These are phyloP conservation scores for Cadophora gregata DNA, from an alignment of 2,329 filamentous ascomycete species.

Conservation along the genomic window DNA sequence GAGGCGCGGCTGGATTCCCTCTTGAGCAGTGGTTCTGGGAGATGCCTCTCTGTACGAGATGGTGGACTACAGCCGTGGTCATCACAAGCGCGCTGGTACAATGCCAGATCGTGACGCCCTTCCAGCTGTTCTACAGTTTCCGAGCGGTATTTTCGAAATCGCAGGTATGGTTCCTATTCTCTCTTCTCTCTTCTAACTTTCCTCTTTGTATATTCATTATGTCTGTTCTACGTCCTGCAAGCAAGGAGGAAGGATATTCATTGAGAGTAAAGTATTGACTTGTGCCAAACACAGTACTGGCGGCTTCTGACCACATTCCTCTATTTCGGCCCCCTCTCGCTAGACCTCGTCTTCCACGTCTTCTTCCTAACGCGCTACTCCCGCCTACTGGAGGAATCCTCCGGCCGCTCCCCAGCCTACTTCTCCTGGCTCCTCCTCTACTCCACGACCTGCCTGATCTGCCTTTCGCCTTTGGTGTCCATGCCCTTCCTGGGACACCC, in stretches of 20 bases:
- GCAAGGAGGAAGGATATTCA: background rate
- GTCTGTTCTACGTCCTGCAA: background rate
- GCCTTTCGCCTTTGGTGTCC: conserved; percentile 83
- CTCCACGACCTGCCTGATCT: conserved; percentile 77
- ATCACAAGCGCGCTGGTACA: conserved; percentile 88
- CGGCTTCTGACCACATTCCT: conserved; percentile 94
- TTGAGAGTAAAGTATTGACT: background rate
- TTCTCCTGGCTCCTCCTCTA: conserved; percentile 96
- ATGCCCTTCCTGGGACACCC: conserved; percentile 96
- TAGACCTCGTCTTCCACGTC: conserved; percentile 96
- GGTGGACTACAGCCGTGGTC: conserved; percentile 95
- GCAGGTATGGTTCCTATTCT: conserved; percentile 65
- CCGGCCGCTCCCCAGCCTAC: conserved; percentile 87
- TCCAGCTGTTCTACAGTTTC: conserved; percentile 97
- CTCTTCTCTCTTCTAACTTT: background rate
- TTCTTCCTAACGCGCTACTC: conserved; percentile 98
- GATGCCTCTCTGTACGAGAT: conserved; percentile 93
- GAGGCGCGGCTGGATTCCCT: conserved; percentile 70
- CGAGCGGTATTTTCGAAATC: conserved; percentile 88
- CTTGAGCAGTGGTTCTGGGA: conserved; percentile 99
- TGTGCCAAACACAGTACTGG: conserved; percentile 79
- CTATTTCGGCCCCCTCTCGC: conserved; percentile 92
- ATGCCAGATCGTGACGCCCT: conserved; percentile 89
- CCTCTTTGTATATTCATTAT: background rate
- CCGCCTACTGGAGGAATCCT: conserved; percentile 91